A percentile compares a stretch with the other conserved stretches of the same genome.
Conservation (phyloP, 306 rosid genomes). For the Pyrus pyrifolia region DNA sequence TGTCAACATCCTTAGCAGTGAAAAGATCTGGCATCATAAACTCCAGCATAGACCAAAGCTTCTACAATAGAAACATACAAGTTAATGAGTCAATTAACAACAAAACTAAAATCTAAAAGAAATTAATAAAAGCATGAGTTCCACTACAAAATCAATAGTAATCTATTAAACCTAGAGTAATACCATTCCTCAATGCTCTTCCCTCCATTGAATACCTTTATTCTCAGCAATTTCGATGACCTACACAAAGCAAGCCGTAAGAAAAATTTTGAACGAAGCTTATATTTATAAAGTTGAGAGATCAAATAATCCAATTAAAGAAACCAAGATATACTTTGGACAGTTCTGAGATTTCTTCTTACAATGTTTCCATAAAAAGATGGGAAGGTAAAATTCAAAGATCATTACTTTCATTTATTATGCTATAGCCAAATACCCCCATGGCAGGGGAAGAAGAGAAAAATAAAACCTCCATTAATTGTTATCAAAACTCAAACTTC, state of each 20-base stretch:
- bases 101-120: not conserved
- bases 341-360: no score
- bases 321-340: not conserved
- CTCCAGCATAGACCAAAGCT: slow-evolving; percentile 92
- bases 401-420: no score
- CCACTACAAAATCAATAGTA: not conserved
- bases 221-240: no score
- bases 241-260: no score
- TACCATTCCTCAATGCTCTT: slow-evolving; percentile 58
- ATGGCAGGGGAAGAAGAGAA: no score
- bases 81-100: not conserved
- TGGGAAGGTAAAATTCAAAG: not conserved
- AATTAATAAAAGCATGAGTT: not conserved
- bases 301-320: not conserved
- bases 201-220: no score
- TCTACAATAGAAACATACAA: slow-evolving; percentile 48
- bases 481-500: no score
- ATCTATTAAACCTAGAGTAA: slow-evolving; percentile 21
- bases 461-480: no score
- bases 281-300: no score
- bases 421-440: no score
- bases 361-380: not conserved
- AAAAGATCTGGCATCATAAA: slow-evolving; percentile 98
- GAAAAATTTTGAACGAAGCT: no score
- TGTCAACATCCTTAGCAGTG: slow-evolving; percentile 78